Base-by-base conservation (phyloP, 2,329 filamentous ascomycete species). In the Stagonosporopsis rhizophila region DNA sequence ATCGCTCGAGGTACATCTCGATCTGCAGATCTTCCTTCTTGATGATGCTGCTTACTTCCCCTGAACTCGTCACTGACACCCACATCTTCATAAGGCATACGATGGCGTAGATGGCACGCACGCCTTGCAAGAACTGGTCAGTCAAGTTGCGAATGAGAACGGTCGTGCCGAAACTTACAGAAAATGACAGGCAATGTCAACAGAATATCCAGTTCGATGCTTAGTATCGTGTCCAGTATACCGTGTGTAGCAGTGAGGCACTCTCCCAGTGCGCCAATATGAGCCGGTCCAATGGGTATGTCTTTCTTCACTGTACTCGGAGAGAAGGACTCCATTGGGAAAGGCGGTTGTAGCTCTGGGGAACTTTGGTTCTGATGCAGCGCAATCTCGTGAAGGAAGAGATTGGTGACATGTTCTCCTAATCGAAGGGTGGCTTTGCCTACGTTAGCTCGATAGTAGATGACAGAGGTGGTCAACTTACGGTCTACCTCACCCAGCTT, bases 81-180 rank as follows among this genome's bases (percentile, higher is more conserved):
- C 83, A 85, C 77, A 87, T 81, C 64, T 86, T 86, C 73, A 86
- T 84, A 7, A 87, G 76, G 28, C 85, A 81, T 6, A 86, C 82
- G 20, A 84, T 78, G 14, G 83, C 81, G 64, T 86, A 86, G 11
- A 83, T 81, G 42, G 81, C 79, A 34, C 83, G 80, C 17, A 85
- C 82, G 65, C 84, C 75, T 77, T 17, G 17, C 4, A 40, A 2
- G 25, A 14, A 1, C 0, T 34, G 6, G 20, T 62, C 53, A 61
- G 48, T 7, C 69, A 41, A 61, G 68, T 5, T 70, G 6, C 12
- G 11, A 17, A 8, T 2, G 22, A 8, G 3, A 14, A 22, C 14
- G 2, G 17, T 20, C 35, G 2, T 8, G 11, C 6, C 30, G 22
- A 6, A 7, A 66, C 75, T 67, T 61, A 77, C 75, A 77, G 41